Percentiles rank a stretch among this genome's conserved stretches.
These are phyloP conservation scores for Santalum album DNA, from an alignment of 164 flowering plant species.

Conservation along the genomic window DNA sequence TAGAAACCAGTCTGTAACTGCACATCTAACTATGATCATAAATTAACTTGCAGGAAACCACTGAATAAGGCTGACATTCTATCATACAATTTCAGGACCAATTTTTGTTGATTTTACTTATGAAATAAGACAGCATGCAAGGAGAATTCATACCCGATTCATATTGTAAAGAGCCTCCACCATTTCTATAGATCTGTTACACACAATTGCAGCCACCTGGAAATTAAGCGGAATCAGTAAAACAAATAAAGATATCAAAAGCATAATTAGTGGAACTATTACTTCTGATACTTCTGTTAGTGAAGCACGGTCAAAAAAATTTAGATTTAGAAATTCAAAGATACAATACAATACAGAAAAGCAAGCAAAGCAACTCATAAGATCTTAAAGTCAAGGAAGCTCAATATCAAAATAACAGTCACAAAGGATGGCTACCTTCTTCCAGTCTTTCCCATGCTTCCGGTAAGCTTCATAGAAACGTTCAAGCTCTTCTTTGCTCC, in stretches of 20 bases:
- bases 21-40: no score
- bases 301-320: no score
- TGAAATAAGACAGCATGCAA: not conserved
- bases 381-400: not conserved
- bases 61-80: not conserved
- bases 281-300: not conserved
- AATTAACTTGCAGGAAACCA: no score
- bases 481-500: conserved; percentile 84
- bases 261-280: not conserved
- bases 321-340: no score
- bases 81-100: no score
- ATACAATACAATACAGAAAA: not conserved
- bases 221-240: conserved; percentile 13
- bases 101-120: no score
- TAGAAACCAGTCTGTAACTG: no score
- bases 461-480: conserved; percentile 86
- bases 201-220: conserved; percentile 73
- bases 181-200: conserved; percentile 77
- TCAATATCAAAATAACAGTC: no score
- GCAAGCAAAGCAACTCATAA: not conserved
- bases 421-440: conserved; percentile 45
- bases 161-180: conserved; percentile 88
- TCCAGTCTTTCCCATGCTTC: conserved; percentile 86
- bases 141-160: conserved; percentile 56
- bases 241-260: conserved; percentile 8